Evolutionary conservation across 805 yeast genomes (phyloP).

Genomic region (Wickerhamiella lipophila): DNA sequence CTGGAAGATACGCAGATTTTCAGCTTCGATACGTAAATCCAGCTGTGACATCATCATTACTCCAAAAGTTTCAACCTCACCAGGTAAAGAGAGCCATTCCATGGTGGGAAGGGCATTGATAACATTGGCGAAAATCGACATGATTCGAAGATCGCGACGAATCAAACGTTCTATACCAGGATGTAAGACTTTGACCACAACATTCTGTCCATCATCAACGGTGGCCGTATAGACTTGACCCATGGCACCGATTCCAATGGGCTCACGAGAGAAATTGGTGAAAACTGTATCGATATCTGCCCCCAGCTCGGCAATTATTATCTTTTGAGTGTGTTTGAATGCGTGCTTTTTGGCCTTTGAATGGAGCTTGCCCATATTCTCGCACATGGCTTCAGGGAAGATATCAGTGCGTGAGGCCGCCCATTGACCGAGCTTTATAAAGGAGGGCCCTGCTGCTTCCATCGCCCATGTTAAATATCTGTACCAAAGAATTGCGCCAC

Average conservation of each 20-base stretch:
- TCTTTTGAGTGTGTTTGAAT: slow-evolving; percentile 43
- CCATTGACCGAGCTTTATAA: slow-evolving; percentile 81
- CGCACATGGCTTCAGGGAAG: slow-evolving; percentile 67
- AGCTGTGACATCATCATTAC: slow-evolving; percentile 77
- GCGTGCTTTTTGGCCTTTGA: slow-evolving; percentile 72
- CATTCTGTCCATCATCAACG: slow-evolving; percentile 37
- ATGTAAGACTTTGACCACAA: slow-evolving; percentile 86
- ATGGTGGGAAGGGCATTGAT: slow-evolving; percentile 75
- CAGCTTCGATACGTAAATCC: slow-evolving; percentile 80
- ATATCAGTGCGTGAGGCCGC: slow-evolving; percentile 95
- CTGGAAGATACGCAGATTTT: slow-evolving; percentile 60
- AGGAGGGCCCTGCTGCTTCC: slow-evolving; percentile 86
- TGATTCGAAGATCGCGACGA: slow-evolving; percentile 67
- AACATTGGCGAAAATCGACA: slow-evolving; percentile 62
- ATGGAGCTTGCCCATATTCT: slow-evolving; percentile 63
- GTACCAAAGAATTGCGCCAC: slow-evolving; percentile 66
- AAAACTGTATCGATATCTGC: slow-evolving; percentile 60
- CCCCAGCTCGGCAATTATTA: slow-evolving; percentile 49
- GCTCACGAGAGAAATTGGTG: slow-evolving; percentile 59
- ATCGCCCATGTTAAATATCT: slow-evolving; percentile 47
- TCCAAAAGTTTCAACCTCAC: slow-evolving; percentile 81
- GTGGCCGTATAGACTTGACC: slow-evolving; percentile 86
- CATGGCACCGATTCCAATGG: slow-evolving; percentile 96
- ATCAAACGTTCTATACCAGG: slow-evolving; percentile 68
- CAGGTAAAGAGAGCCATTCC: slow-evolving; percentile 96